Evolutionary conservation across 2,329 filamentous ascomycete genomes (phyloP), one percentile per base, ranked within the genome.

Genomic region (Nemania abortiva): DNA sequence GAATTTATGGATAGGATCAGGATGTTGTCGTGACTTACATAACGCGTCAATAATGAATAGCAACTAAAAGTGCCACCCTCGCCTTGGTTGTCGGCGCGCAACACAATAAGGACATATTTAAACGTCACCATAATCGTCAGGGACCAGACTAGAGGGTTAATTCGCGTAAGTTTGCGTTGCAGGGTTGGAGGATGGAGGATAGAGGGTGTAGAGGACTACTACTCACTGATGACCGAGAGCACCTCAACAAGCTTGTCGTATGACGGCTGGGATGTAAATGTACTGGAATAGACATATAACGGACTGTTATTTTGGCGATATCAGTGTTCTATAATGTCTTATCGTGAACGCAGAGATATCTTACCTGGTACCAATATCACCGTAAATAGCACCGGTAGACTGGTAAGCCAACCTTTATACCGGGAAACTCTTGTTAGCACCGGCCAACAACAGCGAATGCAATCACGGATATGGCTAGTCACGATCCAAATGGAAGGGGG

Each of bases 241-340:
- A 88, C 89, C 55, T 90, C 88, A 54, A 91, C 82, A 2, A 92
- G 82, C 72, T 91, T 87, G 24, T 87, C 82, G 72, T 86, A 85
- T 6, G 80, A 82, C 0, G 89, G 89, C 18, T 84, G 79, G 2
- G 81, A 79, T 29, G 84, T 82, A 74, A 92, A 92, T 0, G 89
- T 91, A n/a, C 88, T 90, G 20, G 89, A 91, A 78, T 83, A 92
- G 20, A 92, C 90, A 74, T 92, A 92, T 20, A 92, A 86, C n/a
- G 89, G 90, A 68, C 85, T 88, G 82, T 59, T 11, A 47, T 27
- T 22, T 13, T 20, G 24, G 53, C 34, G 34, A 18, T 5, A 37
- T 65, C 56, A 65, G 63, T 53, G 55, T 20, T 7, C 39, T 13
- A 5, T 31, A 20, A 24, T 39, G 20, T 31, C 22, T 52, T 6